Conservation (phyloP, 2,329 filamentous ascomycete genomes). For the Neonectria neomacrospora region DNA sequence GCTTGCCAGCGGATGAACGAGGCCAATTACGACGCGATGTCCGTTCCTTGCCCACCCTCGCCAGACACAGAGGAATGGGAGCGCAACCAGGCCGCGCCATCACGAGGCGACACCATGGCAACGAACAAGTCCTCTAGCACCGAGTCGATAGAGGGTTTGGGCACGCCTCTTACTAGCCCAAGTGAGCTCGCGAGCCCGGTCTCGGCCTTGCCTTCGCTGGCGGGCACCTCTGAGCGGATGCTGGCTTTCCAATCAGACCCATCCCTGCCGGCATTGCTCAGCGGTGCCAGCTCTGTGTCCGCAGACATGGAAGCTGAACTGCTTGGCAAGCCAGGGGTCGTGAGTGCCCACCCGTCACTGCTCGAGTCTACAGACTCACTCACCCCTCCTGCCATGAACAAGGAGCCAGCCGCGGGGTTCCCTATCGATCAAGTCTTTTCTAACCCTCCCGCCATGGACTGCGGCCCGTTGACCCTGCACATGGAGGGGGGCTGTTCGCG, state of each 20-base stretch:
- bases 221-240: conserved; percentile 59
- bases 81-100: conserved; percentile 46
- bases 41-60: conserved; percentile 57
- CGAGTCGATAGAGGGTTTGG: conserved; percentile 60
- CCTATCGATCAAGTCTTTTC: conserved; percentile 56
- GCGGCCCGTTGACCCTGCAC: conserved; percentile 47
- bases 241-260: conserved; percentile 70
- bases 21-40: conserved; percentile 37
- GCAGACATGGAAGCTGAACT: conserved; percentile 72
- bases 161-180: conserved; percentile 65
- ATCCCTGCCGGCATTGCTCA: conserved; percentile 71
- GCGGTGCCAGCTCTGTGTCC: conserved; percentile 72
- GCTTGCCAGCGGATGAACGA: conserved; percentile 18
- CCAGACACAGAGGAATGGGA: conserved; percentile 56
- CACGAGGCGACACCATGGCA: conserved; percentile 54
- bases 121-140: conserved; percentile 64
- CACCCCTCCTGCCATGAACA: conserved; percentile 62
- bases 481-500: conserved; percentile 34
- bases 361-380: conserved; percentile 65
- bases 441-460: conserved; percentile 48
- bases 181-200: conserved; percentile 64
- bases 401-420: conserved; percentile 59
- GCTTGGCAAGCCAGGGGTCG: conserved; percentile 60
- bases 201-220: conserved; percentile 53
- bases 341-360: conserved; percentile 55